These are phyloP conservation scores for Chalciporus chontae DNA, from an alignment of 768 basidiomycete species.

Conservation along the genomic window DNA sequence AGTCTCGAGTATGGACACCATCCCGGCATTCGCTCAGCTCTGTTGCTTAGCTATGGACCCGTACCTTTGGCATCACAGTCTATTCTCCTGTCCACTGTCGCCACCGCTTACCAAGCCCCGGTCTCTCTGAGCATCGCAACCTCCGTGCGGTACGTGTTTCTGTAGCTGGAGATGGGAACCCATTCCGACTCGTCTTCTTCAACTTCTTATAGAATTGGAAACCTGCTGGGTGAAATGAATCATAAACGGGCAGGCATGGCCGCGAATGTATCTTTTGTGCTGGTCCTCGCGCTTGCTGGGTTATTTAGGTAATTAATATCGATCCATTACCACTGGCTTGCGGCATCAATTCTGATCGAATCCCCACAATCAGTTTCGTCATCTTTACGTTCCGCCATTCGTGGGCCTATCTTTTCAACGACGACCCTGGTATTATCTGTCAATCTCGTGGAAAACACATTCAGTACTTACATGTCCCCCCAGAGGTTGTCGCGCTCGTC, in stretches of 20 bases:
- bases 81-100: conserved; percentile 69
- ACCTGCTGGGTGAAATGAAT: conserved; percentile 76
- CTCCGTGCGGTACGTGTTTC: conserved; percentile 61
- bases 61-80: conserved; percentile 81
- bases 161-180: background rate
- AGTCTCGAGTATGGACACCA: conserved; percentile 4
- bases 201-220: conserved; percentile 57
- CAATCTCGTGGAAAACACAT: background rate
- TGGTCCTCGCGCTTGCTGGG: conserved; percentile 56
- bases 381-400: conserved; percentile 55
- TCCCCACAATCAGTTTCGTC: conserved; percentile 35
- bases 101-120: conserved; percentile 75
- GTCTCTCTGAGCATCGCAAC: conserved; percentile 76
- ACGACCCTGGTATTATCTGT: conserved; percentile 43
- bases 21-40: conserved; percentile 6
- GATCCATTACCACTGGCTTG: background rate
- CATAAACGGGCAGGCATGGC: conserved; percentile 66
- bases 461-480: background rate
- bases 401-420: conserved; percentile 74
- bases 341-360: background rate
- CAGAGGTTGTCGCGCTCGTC: conserved; percentile 28
- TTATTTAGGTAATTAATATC: conserved; percentile 49
- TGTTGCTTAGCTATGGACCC: conserved; percentile 59
- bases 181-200: background rate
- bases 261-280: conserved; percentile 57